phyloP scores from a whole-genome alignment of 2,329 filamentous ascomycete genomes.

The Aspergillus clavatus region DNA sequence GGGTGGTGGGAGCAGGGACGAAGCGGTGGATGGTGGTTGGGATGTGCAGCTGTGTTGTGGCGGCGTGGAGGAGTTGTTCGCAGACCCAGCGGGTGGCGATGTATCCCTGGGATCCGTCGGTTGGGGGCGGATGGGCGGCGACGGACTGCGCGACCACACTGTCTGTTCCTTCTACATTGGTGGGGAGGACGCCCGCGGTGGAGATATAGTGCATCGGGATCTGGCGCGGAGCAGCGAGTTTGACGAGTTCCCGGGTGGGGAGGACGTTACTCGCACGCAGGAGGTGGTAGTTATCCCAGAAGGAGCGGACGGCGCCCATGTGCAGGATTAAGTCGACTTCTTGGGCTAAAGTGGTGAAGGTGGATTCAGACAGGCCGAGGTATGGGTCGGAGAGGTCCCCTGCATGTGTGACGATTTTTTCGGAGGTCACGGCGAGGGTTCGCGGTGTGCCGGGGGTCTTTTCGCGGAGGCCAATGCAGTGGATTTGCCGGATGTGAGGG shows the following conservation, averaged over 20 bases:
- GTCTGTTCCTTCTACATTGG: neutral
- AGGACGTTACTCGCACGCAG: conserved; percentile 25
- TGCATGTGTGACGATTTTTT: too few species aligned
- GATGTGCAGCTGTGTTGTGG: too few species aligned
- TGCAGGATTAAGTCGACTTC: conserved; percentile 21
- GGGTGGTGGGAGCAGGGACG: too few species aligned
- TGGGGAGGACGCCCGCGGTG: conserved; percentile 17
- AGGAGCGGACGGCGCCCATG: conserved; percentile 25
- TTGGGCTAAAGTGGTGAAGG: too few species aligned
- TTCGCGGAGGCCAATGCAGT: neutral
- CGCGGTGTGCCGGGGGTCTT: neutral
- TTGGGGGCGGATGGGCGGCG: too few species aligned
- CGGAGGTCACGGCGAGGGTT: neutral
- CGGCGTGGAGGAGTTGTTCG: too few species aligned
- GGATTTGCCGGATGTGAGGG: too few species aligned
- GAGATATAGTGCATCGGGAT: conserved; percentile 33
- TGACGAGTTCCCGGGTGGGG: conserved; percentile 23
- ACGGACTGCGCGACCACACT: too few species aligned
- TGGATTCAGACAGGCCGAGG: conserved; percentile 1
- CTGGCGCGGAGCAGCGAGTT: conserved; percentile 16
- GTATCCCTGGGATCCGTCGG: too few species aligned
- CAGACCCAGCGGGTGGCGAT: too few species aligned
- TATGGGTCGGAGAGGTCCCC: neutral
- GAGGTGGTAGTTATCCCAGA: conserved; percentile 26
- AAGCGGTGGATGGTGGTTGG: too few species aligned